Base-by-base conservation (phyloP, 768 basidiomycete genomes). In the Boletus vinaceobasis region DNA sequence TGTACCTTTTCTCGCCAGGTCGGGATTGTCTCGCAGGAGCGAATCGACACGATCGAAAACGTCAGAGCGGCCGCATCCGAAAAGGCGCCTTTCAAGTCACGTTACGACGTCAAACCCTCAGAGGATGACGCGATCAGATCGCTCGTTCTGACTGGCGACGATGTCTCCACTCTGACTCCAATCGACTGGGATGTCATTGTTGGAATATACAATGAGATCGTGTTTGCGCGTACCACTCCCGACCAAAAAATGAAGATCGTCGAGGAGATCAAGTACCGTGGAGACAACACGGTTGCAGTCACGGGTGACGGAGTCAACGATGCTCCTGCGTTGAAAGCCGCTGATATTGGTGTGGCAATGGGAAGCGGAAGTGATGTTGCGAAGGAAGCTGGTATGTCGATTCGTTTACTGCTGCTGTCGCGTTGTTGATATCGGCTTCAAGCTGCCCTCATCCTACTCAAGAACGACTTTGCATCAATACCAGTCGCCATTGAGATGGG, bases 221-320 rank as follows among this genome's bases (percentile, higher is more conserved):
- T 81, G 7, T 83, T 84, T 55, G 80, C 81, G 0, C 71, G 83
- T 5, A 83, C 79, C 0, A 79, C 77, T 0, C 81, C 82, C 1
- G 78, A 83, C 53, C 81, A 83, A 61, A 84, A 84, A 60, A 71
- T 85, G 58, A 70, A 73, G 42, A 85, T 85, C 53, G 81, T 85
- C 13, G 77, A 79, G 57, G 77, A 79, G 39, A 72, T 82, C 59
- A 80, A 83, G 59, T 60, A 62, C 9, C 70, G 79, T 1, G 77
- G 75, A 2, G 72, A 74, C 59, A 75, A 76, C 50, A 75, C 78
- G 1, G 80, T 82, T 7, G 82, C 80, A 1, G 81, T 77, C 13
- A 76, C 77, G 7, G 83, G 83, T 0, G 84, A 85, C 51, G 83
- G 83, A 26, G 78, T 79, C 35, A 81, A 81, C 56, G 80, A 81